Evolutionary conservation across 2,329 filamentous ascomycete genomes (phyloP).

Genomic region (Ophiostoma fasciatum): DNA sequence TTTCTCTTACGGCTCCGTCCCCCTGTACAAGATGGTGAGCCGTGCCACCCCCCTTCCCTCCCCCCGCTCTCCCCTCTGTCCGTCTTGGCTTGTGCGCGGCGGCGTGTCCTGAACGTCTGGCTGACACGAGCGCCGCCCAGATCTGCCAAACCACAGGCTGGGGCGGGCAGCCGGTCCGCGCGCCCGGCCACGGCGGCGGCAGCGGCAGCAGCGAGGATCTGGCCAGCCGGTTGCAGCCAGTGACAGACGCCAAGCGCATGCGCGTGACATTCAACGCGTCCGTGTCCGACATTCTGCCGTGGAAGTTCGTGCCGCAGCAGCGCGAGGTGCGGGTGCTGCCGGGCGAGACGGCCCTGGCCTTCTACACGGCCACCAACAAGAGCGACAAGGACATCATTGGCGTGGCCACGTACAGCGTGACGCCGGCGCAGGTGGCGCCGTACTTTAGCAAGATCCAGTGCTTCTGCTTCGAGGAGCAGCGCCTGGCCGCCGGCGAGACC

Average conservation of each 20-base stretch:
- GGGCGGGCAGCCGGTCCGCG: constrained; percentile 84
- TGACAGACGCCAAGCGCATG: constrained; percentile 68
- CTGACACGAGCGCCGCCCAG: constrained; percentile 22
- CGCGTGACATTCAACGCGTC: constrained; percentile 93
- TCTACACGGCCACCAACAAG: constrained; percentile 92
- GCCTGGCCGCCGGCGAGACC: constrained; percentile 85
- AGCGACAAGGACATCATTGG: constrained; percentile 90
- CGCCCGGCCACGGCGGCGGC: constrained; percentile 48
- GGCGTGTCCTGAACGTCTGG: too few relatives aligned
- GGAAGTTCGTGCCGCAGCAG: constrained; percentile 96
- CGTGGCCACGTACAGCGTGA: constrained; percentile 94
- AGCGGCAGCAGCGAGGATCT: constrained; percentile 43
- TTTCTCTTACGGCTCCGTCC: constrained; percentile 69
- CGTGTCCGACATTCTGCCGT: constrained; percentile 86
- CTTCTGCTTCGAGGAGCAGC: constrained; percentile 97
- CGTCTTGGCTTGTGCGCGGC: too few relatives aligned
- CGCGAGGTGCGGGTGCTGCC: constrained; percentile 90
- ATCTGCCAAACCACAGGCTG: constrained; percentile 80
- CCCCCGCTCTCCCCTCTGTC: too few relatives aligned
- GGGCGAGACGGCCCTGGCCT: constrained; percentile 90
- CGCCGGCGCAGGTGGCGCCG: constrained; percentile 83
- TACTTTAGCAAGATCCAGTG: constrained; percentile 99
- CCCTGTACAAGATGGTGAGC: constrained; percentile 74
- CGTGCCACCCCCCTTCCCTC: too few relatives aligned
- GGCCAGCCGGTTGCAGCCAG: constrained; percentile 62